A percentile compares a stretch with the other conserved stretches of the same genome.
phyloP scores from a whole-genome alignment of 345 rosid genomes.

The Brassica cretica region DNA sequence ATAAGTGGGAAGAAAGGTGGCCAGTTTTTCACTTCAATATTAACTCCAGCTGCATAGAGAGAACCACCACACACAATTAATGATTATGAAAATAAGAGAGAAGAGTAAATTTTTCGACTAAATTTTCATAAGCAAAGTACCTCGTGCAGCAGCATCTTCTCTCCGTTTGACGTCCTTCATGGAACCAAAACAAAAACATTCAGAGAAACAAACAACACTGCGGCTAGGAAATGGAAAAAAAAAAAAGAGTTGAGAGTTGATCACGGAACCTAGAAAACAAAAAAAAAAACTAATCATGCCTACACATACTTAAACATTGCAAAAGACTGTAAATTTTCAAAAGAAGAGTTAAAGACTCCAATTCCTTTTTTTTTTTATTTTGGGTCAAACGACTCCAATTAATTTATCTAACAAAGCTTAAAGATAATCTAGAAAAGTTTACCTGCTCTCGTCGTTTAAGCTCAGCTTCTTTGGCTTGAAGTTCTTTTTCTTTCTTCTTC shows the following conservation, averaged over 20 bases:
- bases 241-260: not conserved
- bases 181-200: slow-evolving; percentile 25
- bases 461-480: slow-evolving; percentile 96
- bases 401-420: too few relatives aligned
- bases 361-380: too few relatives aligned
- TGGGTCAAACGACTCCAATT: too few relatives aligned
- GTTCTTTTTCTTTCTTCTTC: slow-evolving; percentile 89
- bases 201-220: not conserved
- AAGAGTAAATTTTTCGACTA: not conserved
- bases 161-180: slow-evolving; percentile 70
- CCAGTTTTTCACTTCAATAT: slow-evolving; percentile 81
- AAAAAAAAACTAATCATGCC: not conserved
- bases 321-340: not conserved
- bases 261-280: not conserved
- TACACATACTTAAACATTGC: not conserved
- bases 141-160: slow-evolving; percentile 98
- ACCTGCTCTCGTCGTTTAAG: slow-evolving; percentile 92
- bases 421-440: not conserved
- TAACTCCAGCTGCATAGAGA: slow-evolving; percentile 63
- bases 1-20: slow-evolving; percentile 82
- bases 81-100: not conserved
- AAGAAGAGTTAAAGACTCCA: not conserved
- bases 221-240: not conserved
- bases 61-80: not conserved
- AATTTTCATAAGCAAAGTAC: slow-evolving; percentile 37